Evolutionary conservation across 2,329 filamentous ascomycete genomes (phyloP).

Genomic region (Trichoderma pleuroti): DNA sequence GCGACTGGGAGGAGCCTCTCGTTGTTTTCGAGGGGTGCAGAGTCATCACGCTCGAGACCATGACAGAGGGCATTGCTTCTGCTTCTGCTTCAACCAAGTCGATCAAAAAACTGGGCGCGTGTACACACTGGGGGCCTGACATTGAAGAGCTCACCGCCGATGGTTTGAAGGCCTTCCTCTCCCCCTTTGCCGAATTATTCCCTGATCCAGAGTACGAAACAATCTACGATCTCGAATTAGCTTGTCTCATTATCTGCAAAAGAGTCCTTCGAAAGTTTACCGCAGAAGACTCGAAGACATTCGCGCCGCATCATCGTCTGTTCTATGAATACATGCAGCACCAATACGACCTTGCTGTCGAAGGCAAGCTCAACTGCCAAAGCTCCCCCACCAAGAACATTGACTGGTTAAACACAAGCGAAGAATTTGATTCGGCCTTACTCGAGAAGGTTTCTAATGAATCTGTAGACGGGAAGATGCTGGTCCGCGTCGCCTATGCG

Average conservation of each 20-base stretch:
- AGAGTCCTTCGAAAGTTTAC: not conserved
- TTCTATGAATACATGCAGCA: not conserved
- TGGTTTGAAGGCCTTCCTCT: not conserved
- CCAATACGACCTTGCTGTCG: not conserved
- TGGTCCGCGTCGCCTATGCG: not conserved
- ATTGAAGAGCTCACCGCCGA: not conserved
- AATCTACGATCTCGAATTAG: not conserved
- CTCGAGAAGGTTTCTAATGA: not conserved
- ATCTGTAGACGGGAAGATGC: not conserved
- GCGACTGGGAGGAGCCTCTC: not conserved
- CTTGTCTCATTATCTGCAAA: not conserved
- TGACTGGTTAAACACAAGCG: not conserved
- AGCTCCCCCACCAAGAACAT: not conserved
- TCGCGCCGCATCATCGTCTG: not conserved
- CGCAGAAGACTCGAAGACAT: not conserved
- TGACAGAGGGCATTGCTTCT: not conserved
- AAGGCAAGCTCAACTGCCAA: not conserved
- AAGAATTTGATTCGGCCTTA: not conserved
- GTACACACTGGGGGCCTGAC: not conserved
- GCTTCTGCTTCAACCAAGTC: not conserved
- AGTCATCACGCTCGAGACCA: not conserved
- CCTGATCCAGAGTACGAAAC: not conserved
- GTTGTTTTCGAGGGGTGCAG: not conserved
- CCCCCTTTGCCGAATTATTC: not conserved
- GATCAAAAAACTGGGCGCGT: not conserved